Evolutionary conservation across 2,329 filamentous ascomycete genomes (phyloP), one percentile per base, ranked within the genome.

Genomic region (Penicillium hesseltinei): DNA sequence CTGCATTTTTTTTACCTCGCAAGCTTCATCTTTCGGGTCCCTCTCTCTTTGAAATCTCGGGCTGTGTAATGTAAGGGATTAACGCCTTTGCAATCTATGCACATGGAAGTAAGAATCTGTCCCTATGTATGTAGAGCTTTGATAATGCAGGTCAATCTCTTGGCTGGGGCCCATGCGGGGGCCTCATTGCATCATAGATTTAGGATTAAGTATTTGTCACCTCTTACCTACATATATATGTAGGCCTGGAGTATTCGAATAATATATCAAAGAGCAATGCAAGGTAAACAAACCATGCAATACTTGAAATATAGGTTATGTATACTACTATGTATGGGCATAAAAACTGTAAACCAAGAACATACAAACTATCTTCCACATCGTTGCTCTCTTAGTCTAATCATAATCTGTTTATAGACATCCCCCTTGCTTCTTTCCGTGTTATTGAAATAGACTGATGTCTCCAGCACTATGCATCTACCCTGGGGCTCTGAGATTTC

Each of bases 91-190:
- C 29, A 10, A 17, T 31, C 7, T 15, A 38, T 46, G 23, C 51
- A 38, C 42, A 19, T 36, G 19, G 38, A 44, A 35, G 27, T 15
- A 42, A 49, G n/a, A 45, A 23, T 31, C 3, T 21, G 31, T 27
- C 35, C n/a, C 6, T 7, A 31, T 38, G 9, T 17, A 31, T 21
- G 11, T 38, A 39, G 27, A 29, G 27, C 15, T 36, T 42, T 9
- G 25, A 54, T 46, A 48, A 55, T 55, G 62, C 62, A 62, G 45
- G 63, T 58, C 54, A 58, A 59, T 50, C 49, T 54, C 53, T 63
- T 65, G 60, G 64, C 62, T 62, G 23, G 54, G 45, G 56, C 21
- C 53, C 46, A 57, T 61, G 63, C 61, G 59, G 63, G 60, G 59
- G 25, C 4, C 27, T 5, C 15, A 35, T 44, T 51, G 49, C 39